Percentiles rank a stretch among this genome's conserved stretches.
These are phyloP conservation scores for Torulaspora franciscae DNA, from an alignment of 805 yeast genomes.

Conservation along the genomic window DNA sequence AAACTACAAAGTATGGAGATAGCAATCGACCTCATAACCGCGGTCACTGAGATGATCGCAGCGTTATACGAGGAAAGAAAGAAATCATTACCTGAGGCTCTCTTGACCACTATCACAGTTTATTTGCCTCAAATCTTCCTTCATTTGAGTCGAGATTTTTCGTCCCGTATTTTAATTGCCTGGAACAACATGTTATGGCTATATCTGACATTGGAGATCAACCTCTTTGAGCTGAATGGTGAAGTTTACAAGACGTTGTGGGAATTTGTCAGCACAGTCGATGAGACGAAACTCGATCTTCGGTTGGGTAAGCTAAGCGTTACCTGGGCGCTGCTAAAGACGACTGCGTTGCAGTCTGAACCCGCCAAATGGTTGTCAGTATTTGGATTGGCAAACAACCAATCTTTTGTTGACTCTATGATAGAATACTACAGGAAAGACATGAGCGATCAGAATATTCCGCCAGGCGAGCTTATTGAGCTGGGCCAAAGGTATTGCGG, in stretches of 20 bases:
- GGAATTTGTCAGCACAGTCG: conserved; percentile 14
- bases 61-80: conserved; percentile 22
- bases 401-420: conserved; percentile 26
- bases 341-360: conserved; percentile 14
- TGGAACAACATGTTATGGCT: conserved; percentile 69
- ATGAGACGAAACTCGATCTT: conserved; percentile 28
- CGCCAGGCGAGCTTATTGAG: conserved; percentile 35
- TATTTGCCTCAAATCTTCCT: conserved; percentile 38
- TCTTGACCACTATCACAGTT: conserved; percentile 18
- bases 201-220: conserved; percentile 25
- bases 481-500: conserved; percentile 41
- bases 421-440: conserved; percentile 21
- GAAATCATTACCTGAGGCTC: conserved; percentile 12
- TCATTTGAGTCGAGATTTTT: conserved; percentile 45
- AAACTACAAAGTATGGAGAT: conserved; percentile 63
- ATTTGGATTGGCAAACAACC: conserved; percentile 23
- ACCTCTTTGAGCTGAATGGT: conserved; percentile 23
- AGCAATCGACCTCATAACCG: conserved; percentile 69
- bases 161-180: conserved; percentile 54
- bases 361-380: conserved; percentile 9
- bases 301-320: conserved; percentile 40
- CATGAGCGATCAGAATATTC: conserved; percentile 10
- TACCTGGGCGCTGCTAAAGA: conserved; percentile 42
- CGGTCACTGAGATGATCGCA: conserved; percentile 57
- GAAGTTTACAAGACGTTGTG: conserved; percentile 19